phyloP scores from a whole-genome alignment of 345 rosid genomes.

The Turnera subulata region DNA sequence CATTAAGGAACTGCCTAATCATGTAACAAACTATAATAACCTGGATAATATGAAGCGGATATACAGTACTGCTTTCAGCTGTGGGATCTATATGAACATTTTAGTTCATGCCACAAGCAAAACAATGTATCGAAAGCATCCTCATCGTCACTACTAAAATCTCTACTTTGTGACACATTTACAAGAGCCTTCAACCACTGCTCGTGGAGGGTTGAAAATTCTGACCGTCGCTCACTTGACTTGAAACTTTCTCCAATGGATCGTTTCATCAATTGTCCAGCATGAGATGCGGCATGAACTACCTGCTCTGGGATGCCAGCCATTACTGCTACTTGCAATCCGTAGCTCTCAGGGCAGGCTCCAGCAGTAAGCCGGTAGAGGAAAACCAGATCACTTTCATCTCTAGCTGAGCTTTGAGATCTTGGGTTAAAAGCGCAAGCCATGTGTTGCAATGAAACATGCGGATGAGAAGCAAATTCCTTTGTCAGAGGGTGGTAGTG shows the following conservation, averaged over 20 bases:
- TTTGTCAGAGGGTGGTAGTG: conserved; percentile 93
- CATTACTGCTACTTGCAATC: conserved; percentile 83
- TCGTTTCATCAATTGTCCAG: conserved; percentile 59
- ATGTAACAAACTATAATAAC: background rate
- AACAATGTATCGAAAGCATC: conserved; percentile 62
- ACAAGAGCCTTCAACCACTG: conserved; percentile 67
- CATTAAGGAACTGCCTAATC: too few species aligned
- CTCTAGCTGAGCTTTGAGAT: conserved; percentile 22
- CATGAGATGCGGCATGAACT: conserved; percentile 57
- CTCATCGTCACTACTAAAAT: conserved; percentile 18
- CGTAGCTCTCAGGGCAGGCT: conserved; percentile 92
- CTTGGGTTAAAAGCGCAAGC: conserved; percentile 59
- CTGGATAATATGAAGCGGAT: background rate
- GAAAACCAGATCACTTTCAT: conserved; percentile 58
- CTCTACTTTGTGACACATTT: conserved; percentile 26
- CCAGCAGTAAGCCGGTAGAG: conserved; percentile 71
- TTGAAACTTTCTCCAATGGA: conserved; percentile 62
- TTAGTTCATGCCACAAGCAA: conserved; percentile 83
- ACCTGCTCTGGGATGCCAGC: conserved; percentile 83
- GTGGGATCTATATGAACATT: conserved; percentile 21
- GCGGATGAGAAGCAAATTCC: conserved; percentile 89
- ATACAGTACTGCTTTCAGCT: background rate
- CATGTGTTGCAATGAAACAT: conserved; percentile 79
- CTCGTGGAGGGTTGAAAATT: conserved; percentile 90
- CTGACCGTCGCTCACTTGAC: conserved; percentile 72